Evolutionary conservation across 306 rosid species (phyloP).

Genomic region (Pterocarpus santalinus): DNA sequence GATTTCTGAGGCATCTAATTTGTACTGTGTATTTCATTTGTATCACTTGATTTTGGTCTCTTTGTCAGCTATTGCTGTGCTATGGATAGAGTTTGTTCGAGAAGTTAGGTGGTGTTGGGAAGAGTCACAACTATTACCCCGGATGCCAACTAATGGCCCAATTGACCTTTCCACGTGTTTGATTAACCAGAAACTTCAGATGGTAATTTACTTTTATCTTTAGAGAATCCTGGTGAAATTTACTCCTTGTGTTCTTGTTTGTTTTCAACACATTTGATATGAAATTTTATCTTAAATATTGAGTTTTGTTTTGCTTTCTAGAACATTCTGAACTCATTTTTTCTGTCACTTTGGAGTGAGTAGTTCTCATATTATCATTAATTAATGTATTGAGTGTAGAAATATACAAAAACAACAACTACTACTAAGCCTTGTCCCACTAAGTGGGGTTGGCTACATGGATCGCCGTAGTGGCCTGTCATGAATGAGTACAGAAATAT

Average conservation of each 20-base stretch:
- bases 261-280: constrained; percentile 8
- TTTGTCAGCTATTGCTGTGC: constrained; percentile 78
- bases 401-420: background rate
- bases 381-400: constrained; percentile 7
- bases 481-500: too few relatives aligned
- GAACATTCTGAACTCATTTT: constrained; percentile 13
- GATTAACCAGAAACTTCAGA: constrained; percentile 90
- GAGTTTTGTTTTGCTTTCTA: constrained; percentile 22
- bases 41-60: constrained; percentile 44
- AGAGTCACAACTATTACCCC: constrained; percentile 89
- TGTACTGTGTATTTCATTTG: constrained; percentile 44
- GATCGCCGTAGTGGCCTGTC: too few relatives aligned
- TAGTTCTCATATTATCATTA: constrained; percentile 21
- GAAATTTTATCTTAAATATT: constrained; percentile 20
- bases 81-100: constrained; percentile 96
- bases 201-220: constrained; percentile 65
- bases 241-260: constrained; percentile 27
- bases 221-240: constrained; percentile 43
- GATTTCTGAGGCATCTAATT: constrained; percentile 11
- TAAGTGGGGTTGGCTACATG: too few relatives aligned
- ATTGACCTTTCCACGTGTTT: constrained; percentile 90
- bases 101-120: constrained; percentile 99
- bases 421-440: too few relatives aligned
- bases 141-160: constrained; percentile 76
- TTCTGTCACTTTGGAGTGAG: constrained; percentile 32